Evolutionary conservation across 257 asterid genomes (phyloP).

Genomic region (Lithospermum erythrorhizon): DNA sequence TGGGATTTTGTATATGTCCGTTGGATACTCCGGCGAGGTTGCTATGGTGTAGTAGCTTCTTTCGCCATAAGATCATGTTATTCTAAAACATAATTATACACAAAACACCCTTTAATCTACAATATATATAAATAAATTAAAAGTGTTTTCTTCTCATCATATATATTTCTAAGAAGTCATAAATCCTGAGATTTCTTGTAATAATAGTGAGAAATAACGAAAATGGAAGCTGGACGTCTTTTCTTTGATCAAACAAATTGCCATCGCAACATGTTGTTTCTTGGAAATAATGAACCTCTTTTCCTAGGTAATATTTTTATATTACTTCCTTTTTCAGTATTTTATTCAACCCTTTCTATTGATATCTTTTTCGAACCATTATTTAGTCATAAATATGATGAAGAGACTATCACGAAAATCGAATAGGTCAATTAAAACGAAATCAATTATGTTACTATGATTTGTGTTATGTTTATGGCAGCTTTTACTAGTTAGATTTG

Average conservation of each 20-base stretch:
- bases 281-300: constrained; percentile 51
- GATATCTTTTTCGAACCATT: too few species aligned
- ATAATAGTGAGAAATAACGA: constrained; percentile 2
- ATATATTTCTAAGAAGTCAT: constrained; percentile 7
- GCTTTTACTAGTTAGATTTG: too few species aligned
- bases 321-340: too few species aligned
- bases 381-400: too few species aligned
- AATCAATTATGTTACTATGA: too few species aligned
- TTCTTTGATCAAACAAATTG: constrained; percentile 54
- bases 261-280: constrained; percentile 61
- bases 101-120: background rate
- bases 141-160: constrained; percentile 10
- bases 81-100: constrained; percentile 27
- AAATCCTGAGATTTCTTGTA: constrained; percentile 27
- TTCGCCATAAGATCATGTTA: constrained; percentile 96
- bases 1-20: constrained; percentile 92
- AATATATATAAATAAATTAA: constrained; percentile 7
- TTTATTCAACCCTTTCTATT: too few species aligned
- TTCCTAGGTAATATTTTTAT: constrained; percentile 44
- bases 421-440: too few species aligned
- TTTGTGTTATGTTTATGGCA: too few species aligned
- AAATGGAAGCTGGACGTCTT: constrained; percentile 73
- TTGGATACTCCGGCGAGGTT: constrained; percentile 90
- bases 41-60: constrained; percentile 97
- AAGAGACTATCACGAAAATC: too few species aligned